Evolutionary conservation across 2,329 filamentous ascomycete species (phyloP), one percentile per base, ranked within the genome.

Genomic region (Paecilomyces niveus): DNA sequence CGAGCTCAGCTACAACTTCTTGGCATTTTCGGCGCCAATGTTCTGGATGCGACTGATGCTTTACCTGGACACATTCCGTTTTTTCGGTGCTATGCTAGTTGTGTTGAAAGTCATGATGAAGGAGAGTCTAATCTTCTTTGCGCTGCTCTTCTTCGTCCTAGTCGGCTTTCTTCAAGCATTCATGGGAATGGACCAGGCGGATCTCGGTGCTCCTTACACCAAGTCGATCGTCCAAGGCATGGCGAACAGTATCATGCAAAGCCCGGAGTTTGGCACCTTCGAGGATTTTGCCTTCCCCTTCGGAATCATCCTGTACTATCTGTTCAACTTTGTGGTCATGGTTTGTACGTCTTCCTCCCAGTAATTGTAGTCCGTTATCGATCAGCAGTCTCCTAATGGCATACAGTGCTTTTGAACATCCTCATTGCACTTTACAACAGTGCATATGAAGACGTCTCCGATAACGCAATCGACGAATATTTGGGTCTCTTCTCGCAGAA

Each of bases 81-180:
- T 99, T 80, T 99, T 99, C 68, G 94, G 94, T 24, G 92, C 93
- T 54, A 99, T 99, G 94, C 84, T 99, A 1, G 93, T 99, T 1
- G 92, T 99, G 1, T 80, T 99, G 52, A 96, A 97, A 73, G 89
- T 92, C 55, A 92, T 93, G 89, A 92, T 93, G 89, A 91, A 90
- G 69, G 89, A 93, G 74, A 95, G 90, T 0, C 80, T 97, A 65
- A 97, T 97, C 63, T 99, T 99, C 80, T 99, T 99, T 69, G 91
- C 92, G 1, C 81, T 99, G 18, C 82, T 99, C 9, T 78, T 89
- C 55, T 87, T 97, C 56, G 87, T 99, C 59, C 82, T 96, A 59
- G 68, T 75, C 26, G 78, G 85, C 10, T 99, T 99, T 76, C 81
- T 97, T 58, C 94, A 99, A 75, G 92, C 90, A 0, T 99, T 99